These are phyloP conservation scores for Teratosphaeria viscida DNA, from an alignment of 2,329 filamentous ascomycete genomes.

Conservation along the genomic window DNA sequence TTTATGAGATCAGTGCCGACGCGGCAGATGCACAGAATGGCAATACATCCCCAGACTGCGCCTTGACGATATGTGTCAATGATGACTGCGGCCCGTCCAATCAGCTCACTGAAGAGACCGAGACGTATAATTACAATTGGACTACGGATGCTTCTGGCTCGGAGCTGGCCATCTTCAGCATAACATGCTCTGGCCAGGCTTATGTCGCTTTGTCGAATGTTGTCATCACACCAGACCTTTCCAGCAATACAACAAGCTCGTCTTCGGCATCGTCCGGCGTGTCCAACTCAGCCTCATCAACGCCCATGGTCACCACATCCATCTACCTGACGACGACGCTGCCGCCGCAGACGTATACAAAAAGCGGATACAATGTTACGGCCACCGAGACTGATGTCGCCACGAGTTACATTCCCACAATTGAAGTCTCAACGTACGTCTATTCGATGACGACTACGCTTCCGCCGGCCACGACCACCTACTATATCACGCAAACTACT, in stretches of 20 bases:
- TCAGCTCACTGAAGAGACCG: background rate
- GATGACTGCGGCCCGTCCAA: slow-evolving; percentile 1
- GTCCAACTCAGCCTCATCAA: background rate
- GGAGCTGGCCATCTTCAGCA: background rate
- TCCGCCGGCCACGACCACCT: background rate
- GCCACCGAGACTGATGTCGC: background rate
- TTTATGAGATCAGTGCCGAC: slow-evolving; percentile 4
- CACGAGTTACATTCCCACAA: background rate
- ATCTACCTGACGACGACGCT: background rate
- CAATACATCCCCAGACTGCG: slow-evolving; percentile 1
- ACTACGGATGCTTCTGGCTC: background rate
- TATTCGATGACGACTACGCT: background rate
- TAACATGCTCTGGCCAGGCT: background rate
- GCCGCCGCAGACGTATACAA: background rate
- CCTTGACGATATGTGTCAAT: slow-evolving; percentile 4
- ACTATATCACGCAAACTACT: background rate
- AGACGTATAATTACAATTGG: background rate
- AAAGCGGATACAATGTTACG: background rate
- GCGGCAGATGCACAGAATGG: slow-evolving; percentile 3
- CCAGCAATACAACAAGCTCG: background rate
- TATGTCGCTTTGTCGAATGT: background rate
- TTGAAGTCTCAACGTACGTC: background rate
- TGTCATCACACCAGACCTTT: background rate
- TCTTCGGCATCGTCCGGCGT: background rate
- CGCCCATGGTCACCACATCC: background rate